Base-by-base conservation (phyloP, 371 early-diverging fungal genomes). In the Mortierella polycephala region DNA sequence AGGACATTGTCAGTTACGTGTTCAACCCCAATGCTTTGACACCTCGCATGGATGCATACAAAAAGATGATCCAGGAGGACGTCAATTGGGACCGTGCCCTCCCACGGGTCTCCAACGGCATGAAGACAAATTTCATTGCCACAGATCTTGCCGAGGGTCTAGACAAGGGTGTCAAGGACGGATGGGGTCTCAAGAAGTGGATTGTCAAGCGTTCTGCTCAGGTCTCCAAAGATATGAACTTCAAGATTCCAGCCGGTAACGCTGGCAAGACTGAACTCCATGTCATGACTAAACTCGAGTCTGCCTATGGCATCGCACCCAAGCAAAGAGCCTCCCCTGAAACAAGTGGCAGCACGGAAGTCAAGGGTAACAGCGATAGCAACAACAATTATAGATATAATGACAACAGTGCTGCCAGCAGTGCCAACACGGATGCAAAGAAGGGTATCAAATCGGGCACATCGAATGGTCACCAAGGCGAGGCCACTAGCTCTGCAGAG, bases 41-140 rank as follows among this genome's bases (percentile, higher is more conserved):
- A 5, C 84, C 88, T 11, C 82, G 85, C 13, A 57, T 88, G n/a
- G 67, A 84, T 16, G 88, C 81, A 7, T 87, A 87, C 83, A 75
- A 67, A 21, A 54, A 71, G 9, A 85, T 88, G 87, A 77, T 88
- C 57, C 41, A 67, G 18, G 83, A 87, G 63, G 88, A 88, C 57
- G 76, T 88, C 57, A 81, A 75, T 21, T 88, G 88, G 88, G 84
- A 85, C 58, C 81, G 84, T 40, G 45, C 64, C 16, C 75, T 82
- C 14, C 67, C 75, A 6, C 56, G 79, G 39, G 49, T 68, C 7
- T 41, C 64, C 44, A 77, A 68, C 54, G 69, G 79, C 56, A 69
- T 65, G 58, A 68, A 30, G 42, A 46, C 49, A 20, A 67, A 77
- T 11, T 77, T 77, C 56, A 72, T 54, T 0, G 20, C 57, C 46